Base-by-base conservation (phyloP, 345 rosid species). In the Limnanthes douglasii region DNA sequence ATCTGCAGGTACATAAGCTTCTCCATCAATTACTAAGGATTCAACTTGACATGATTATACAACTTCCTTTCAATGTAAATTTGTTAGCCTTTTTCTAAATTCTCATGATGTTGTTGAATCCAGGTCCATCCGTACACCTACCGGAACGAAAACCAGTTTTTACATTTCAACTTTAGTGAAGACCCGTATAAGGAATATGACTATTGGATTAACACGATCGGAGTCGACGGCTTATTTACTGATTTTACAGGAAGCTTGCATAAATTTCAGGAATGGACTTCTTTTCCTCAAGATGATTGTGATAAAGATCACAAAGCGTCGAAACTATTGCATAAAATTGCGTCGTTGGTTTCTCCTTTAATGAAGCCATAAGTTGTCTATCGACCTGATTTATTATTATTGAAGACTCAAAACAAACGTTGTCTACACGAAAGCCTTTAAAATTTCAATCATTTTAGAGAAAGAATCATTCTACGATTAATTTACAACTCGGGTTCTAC, bases 111-210 rank as follows among this genome's bases (percentile, higher is more conserved):
- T 26, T 6, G 10, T 36, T 25, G 2, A 25, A 39, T 36, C 18
- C 62, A 88, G 97, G 97, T 83, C 44, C 95, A 90, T 40, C 81
- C 98, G 0, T 84, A 90, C 65, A 84, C 95, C 8, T 90, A 57
- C 45, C 70, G 98, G 4, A 69, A 74, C 6, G 95, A 84, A 60
- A 67, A 70, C 53, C 4, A 0, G 28, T 84, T 43, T 55, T 46
- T 90, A 27, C 92, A 72, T 62, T 64, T 52, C 14, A 21, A 67
- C 42, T 88, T 84, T 57, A 35, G 62, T 62, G 75, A 84, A 59
- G 98, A 88, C 15, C 69, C 94, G 0, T 72, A 76, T 19, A 31
- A 14, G 8, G 98, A 88, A 43, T 88, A 79, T 20, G 66, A 68
- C 26, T 84, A 61, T 52, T 88, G 98, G 98, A 44, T 88, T 37